Percentiles rank a stretch among this genome's conserved stretches.
Evolutionary conservation across 305 asterid species (phyloP).

Genomic region (Coffea humblotiana): DNA sequence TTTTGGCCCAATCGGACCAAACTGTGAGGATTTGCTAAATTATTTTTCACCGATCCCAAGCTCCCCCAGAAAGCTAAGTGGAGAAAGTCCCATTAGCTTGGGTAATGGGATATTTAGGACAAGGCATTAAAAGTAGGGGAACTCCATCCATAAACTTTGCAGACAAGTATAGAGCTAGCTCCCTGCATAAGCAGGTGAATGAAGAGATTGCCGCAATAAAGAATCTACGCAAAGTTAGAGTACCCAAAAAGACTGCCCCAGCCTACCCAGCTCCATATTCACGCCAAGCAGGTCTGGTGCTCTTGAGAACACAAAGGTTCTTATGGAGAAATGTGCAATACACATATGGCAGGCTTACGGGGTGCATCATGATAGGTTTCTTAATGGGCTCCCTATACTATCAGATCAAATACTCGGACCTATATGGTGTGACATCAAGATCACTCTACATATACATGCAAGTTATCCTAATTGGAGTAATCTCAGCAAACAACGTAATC

Average conservation of each 20-base stretch:
- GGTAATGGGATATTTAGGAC: slow-evolving; percentile 13
- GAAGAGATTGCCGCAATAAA: slow-evolving; percentile 7
- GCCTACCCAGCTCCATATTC: slow-evolving; percentile 18
- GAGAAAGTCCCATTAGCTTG: slow-evolving; percentile 17
- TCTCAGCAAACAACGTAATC: slow-evolving; percentile 15
- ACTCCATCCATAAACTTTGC: slow-evolving; percentile 13
- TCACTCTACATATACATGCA: slow-evolving; percentile 18
- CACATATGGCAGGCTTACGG: slow-evolving; percentile 14
- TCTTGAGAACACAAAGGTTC: slow-evolving; percentile 17
- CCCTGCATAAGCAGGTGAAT: slow-evolving; percentile 3
- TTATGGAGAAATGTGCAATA: slow-evolving; percentile 19
- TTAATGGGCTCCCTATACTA: slow-evolving; percentile 15
- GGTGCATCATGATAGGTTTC: slow-evolving; percentile 17
- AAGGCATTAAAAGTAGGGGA: slow-evolving; percentile 13
- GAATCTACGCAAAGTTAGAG: slow-evolving; percentile 8
- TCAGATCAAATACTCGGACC: slow-evolving; percentile 13
- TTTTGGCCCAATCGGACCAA: slow-evolving; percentile 15
- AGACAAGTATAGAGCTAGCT: slow-evolving; percentile 1
- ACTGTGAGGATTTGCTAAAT: slow-evolving; percentile 7
- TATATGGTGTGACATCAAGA: slow-evolving; percentile 12
- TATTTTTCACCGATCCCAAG: slow-evolving; percentile 14
- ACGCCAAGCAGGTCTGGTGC: slow-evolving; percentile 16
- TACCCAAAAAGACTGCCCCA: not conserved
- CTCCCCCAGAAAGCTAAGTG: not conserved
- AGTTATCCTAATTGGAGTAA: slow-evolving; percentile 14